Evolutionary conservation across 23 red algal genomes (phyloP).

Genomic region (Gracilaria vermiculophylla): DNA sequence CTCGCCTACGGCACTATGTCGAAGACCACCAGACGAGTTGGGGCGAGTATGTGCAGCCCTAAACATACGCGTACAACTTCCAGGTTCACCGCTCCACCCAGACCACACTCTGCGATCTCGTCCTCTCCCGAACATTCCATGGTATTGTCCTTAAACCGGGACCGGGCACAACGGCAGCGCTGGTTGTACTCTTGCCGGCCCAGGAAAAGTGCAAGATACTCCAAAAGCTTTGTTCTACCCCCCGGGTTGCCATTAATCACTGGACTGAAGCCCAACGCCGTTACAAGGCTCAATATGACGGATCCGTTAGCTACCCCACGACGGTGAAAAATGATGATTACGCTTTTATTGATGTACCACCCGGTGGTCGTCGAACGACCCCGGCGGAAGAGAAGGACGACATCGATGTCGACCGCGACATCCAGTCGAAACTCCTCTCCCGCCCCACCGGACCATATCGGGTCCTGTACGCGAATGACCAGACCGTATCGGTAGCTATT

Average conservation of each 20-base stretch:
- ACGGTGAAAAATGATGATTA: not conserved
- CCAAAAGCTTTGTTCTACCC: not conserved
- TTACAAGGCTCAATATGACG: not conserved
- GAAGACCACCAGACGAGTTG: conserved; percentile 17
- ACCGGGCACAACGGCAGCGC: not conserved
- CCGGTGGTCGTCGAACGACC: not conserved
- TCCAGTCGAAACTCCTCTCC: not conserved
- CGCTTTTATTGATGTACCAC: not conserved
- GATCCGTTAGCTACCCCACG: not conserved
- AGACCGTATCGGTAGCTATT: not conserved
- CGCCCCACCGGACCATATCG: not conserved
- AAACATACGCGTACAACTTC: conserved; percentile 23
- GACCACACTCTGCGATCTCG: not conserved
- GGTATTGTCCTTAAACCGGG: not conserved
- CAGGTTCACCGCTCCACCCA: conserved; percentile 12
- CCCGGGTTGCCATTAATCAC: not conserved
- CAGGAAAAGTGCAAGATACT: not conserved
- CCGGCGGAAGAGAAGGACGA: not conserved
- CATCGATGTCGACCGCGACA: not conserved
- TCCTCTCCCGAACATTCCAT: not conserved
- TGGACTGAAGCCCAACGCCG: not conserved
- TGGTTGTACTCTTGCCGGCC: not conserved
- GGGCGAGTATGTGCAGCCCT: not conserved
- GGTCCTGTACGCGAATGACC: not conserved
- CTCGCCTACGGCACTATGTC: not conserved